phyloP scores from a whole-genome alignment of 2,329 filamentous ascomycete species.

The Paracoccidioides lutzii region DNA sequence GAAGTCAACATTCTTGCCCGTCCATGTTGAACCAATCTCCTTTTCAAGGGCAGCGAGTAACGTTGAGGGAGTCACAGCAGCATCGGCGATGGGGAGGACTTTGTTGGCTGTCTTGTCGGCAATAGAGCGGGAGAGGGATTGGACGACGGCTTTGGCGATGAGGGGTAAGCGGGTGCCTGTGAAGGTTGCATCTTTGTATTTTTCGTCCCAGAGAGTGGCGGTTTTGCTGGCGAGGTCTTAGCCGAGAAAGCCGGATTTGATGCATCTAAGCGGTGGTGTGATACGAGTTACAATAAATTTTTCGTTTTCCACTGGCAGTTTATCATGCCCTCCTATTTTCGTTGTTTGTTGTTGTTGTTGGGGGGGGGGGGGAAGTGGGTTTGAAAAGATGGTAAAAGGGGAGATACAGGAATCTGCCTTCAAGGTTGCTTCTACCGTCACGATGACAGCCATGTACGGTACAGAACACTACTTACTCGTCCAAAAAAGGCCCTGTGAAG shows the following conservation, averaged over 20 bases:
- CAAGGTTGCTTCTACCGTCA: too few species aligned
- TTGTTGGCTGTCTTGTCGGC: slow-evolving; percentile 9
- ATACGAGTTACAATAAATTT: not conserved
- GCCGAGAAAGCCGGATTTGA: slow-evolving; percentile 20
- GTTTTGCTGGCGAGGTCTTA: slow-evolving; percentile 19
- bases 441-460: too few species aligned
- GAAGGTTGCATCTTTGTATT: slow-evolving; percentile 10
- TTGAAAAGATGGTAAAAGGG: too few species aligned
- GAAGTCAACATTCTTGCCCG: slow-evolving; percentile 4
- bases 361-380: too few species aligned
- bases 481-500: slow-evolving; percentile 8
- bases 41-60: slow-evolving; percentile 8
- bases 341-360: too few species aligned
- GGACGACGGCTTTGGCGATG: slow-evolving; percentile 12
- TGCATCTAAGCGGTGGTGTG: not conserved
- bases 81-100: slow-evolving; percentile 6
- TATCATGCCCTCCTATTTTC: too few species aligned
- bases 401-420: too few species aligned
- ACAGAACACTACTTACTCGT: slow-evolving; percentile 5
- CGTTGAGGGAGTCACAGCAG: slow-evolving; percentile 3
- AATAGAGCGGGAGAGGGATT: slow-evolving; percentile 8
- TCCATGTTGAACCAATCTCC: slow-evolving; percentile 7
- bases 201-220: slow-evolving; percentile 15
- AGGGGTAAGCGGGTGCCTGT: slow-evolving; percentile 11
- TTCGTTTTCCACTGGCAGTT: too few species aligned